phyloP scores from a whole-genome alignment of 2,329 filamentous ascomycete genomes.

The Aspergillus aculeatinus region DNA sequence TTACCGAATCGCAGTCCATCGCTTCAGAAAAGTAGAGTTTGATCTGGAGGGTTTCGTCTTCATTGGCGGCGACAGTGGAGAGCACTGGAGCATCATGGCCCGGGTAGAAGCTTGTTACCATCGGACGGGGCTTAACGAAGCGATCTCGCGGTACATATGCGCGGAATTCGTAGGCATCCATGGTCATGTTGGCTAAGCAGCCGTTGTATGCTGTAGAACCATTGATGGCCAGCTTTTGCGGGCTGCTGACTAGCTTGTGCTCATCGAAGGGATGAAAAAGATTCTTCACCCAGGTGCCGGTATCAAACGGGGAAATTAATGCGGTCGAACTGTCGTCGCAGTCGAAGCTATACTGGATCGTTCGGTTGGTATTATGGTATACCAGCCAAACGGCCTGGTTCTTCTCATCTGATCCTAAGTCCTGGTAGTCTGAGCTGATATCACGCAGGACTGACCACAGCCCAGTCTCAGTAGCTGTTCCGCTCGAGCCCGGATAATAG shows the following conservation, averaged over 20 bases:
- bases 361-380: constrained; percentile 47
- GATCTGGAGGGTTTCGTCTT: constrained; percentile 48
- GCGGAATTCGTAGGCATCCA: constrained; percentile 57
- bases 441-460: constrained; percentile 60
- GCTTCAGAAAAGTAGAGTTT: constrained; percentile 57
- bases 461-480: constrained; percentile 54
- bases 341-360: constrained; percentile 55
- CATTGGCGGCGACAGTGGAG: constrained; percentile 44
- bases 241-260: constrained; percentile 49
- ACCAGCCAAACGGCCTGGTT: constrained; percentile 47
- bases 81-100: constrained; percentile 59
- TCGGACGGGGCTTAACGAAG: constrained; percentile 54
- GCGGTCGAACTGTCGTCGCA: constrained; percentile 50
- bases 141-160: constrained; percentile 55
- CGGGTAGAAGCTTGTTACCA: constrained; percentile 59
- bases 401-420: constrained; percentile 43
- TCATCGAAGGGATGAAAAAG: constrained; percentile 61
- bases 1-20: constrained; percentile 59
- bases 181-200: constrained; percentile 52
- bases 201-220: constrained; percentile 51
- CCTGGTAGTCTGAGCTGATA: constrained; percentile 50
- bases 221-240: constrained; percentile 47
- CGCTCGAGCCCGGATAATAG: constrained; percentile 52
- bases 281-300: constrained; percentile 57
- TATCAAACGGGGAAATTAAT: constrained; percentile 56